Base-by-base conservation (phyloP, 805 yeast genomes). In the Yamadazyma insecticola region DNA sequence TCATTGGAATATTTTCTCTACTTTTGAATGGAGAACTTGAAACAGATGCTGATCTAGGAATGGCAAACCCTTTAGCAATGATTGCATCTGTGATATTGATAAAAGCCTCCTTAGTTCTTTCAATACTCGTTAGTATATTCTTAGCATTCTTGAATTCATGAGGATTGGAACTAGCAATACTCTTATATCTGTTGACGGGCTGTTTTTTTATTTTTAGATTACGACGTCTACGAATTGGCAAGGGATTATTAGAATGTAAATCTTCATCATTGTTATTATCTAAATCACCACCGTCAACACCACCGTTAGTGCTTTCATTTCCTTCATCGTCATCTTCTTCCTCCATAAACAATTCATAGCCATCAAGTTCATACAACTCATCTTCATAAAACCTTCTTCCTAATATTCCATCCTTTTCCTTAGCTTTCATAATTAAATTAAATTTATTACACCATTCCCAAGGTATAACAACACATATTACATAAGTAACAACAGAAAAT, bases 371-470 rank as follows among this genome's bases (percentile, higher is more conserved):
- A 34, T 60, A 65, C 19, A 63, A 29, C 33, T 79, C 87, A 34
- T 81, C 89, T 40, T 81, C 90, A 48, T 75, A 81, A 26, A 82
- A 73, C 12, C 78, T 77, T 37, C 94, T 61, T 1, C 95, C 95
- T 23, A 86, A 51, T 4, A 84, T 72, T 6, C 90, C 85, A 37
- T 77, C 79, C 25, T 76, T 75, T 44, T 83, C 89, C 32, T 71
- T 69, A 11, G 60, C 60, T 40, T 74, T 72, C 56, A 76, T 78
- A 24, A 80, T 53, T 9, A 70, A 62, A 30, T 72, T 70, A 33
- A 80, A 67, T 40, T 82, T 66, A 47, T 81, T 83, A 39, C 82
- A 70, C 90, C 94, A 86, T 53, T 84, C 94, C 92, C 94, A 83
- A 1, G 84, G 84, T 8, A 81, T 68, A 5, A 81, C 81, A 18